Conservation (phyloP, 352 stramenopile genomes). For the Bremia lactucae region DNA sequence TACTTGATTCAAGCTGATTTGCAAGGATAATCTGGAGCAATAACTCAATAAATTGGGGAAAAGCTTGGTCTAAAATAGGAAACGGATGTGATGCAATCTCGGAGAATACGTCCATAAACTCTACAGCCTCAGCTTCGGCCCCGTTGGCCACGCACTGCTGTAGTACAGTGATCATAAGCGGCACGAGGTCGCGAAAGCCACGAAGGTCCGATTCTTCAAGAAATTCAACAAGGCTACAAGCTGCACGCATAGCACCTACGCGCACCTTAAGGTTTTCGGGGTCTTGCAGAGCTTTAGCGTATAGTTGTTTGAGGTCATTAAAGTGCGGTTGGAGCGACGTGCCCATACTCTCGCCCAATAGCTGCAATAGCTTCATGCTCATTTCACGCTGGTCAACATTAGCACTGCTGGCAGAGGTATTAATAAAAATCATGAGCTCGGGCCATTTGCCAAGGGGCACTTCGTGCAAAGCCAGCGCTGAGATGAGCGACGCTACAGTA, state of each 20-base stretch:
- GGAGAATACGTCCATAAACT: conserved; percentile 82
- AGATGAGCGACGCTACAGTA: conserved; percentile 73
- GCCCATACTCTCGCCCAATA: conserved; percentile 90
- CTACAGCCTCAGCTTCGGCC: conserved; percentile 67
- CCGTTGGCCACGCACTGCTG: conserved; percentile 75
- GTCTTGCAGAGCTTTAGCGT: conserved; percentile 60
- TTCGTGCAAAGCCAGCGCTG: conserved; percentile 73
- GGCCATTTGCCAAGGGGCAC: conserved; percentile 76
- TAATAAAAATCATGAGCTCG: conserved; percentile 92
- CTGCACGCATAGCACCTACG: conserved; percentile 70
- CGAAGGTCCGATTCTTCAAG: conserved; percentile 65
- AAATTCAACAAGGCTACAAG: conserved; percentile 72
- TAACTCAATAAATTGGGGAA: conserved; percentile 74
- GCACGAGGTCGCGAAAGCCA: conserved; percentile 62
- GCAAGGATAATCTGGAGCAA: conserved; percentile 74
- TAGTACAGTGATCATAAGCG: conserved; percentile 78
- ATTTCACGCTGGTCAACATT: conserved; percentile 85
- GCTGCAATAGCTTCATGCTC: conserved; percentile 88
- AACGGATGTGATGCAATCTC: conserved; percentile 79
- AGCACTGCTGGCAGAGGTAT: conserved; percentile 69
- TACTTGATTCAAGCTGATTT: conserved; percentile 65
- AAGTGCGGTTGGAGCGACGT: conserved; percentile 77
- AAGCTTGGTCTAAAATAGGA: conserved; percentile 71
- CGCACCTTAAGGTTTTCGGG: conserved; percentile 73
- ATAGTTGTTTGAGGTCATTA: conserved; percentile 69